phyloP scores from a whole-genome alignment of 2,329 filamentous ascomycete genomes.

The Gaeumannomyces sp. region DNA sequence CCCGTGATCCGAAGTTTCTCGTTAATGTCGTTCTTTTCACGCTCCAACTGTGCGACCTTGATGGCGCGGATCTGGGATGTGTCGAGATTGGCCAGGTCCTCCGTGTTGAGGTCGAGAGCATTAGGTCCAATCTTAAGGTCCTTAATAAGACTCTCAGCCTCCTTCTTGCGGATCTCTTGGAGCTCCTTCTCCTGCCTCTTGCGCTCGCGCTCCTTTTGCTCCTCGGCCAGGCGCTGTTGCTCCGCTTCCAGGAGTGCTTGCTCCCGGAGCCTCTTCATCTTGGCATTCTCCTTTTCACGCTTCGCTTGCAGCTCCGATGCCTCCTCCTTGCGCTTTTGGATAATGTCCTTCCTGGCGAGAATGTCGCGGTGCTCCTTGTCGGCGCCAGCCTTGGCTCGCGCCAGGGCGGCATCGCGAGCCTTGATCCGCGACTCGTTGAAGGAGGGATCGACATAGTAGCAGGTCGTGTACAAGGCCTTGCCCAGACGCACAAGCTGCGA shows the following conservation, averaged over 20 bases:
- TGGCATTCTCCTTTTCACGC: constrained; percentile 88
- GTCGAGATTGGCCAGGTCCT: constrained; percentile 80
- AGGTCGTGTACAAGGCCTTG: constrained; percentile 86
- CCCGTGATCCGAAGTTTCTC: constrained; percentile 86
- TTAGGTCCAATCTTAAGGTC: constrained; percentile 88
- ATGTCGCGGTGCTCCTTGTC: constrained; percentile 85
- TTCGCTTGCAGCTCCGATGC: constrained; percentile 83
- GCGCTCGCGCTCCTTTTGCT: constrained; percentile 85
- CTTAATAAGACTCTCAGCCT: constrained; percentile 85
- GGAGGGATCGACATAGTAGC: constrained; percentile 88
- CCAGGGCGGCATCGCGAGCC: constrained; percentile 72
- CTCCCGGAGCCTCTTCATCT: constrained; percentile 77
- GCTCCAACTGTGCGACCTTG: constrained; percentile 92
- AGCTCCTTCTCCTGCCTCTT: constrained; percentile 81
- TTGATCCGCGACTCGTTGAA: constrained; percentile 78
- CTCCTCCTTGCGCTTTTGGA: constrained; percentile 95
- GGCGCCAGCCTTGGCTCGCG: constrained; percentile 78
- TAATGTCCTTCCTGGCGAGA: constrained; percentile 79
- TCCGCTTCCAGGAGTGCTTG: constrained; percentile 88
- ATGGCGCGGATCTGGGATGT: constrained; percentile 85
- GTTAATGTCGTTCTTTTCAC: constrained; percentile 94
- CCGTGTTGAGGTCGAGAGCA: constrained; percentile 65
- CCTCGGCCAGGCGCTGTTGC: constrained; percentile 79
- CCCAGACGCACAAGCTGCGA: constrained; percentile 88
- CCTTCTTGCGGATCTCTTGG: constrained; percentile 83